Base-by-base conservation (phyloP, 169 alveolate species). In the Neospora caninum region DNA sequence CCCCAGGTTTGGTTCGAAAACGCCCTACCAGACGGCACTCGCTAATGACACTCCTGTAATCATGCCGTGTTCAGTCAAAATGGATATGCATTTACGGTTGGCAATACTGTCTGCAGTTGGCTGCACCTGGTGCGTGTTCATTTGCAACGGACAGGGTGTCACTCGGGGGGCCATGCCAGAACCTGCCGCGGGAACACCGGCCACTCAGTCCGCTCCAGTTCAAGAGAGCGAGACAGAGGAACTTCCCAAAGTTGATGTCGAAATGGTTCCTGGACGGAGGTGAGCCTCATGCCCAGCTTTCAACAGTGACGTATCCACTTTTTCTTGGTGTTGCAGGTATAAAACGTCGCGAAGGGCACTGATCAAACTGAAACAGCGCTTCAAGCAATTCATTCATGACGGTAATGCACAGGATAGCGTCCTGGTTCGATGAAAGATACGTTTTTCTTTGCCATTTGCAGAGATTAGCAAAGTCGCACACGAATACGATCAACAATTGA, bases 381-480 rank as follows among this genome's bases (percentile, higher is more conserved):
- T 82, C 89, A 82, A 82, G 7, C 89, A 82, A 36, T 82, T 82
- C 67, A 82, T 82, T 22, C 89, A 82, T 31, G 38, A 41, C 7
- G 89, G 89, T 82, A 41, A 49, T 18, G 41, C 70, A 25, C 20
- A 0, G 27, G 4, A 36, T 10, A 6, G 89, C 4, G 25, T 64
- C 25, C 34, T 27, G 78, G 36, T 29, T 0, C 2, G 31, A 20
- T 29, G 78, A n/a, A 20, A 7, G 36, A n/a, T 29, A 64, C 78
- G 4, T 45, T 58, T 20, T 64, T 64, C 34, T 0, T 27, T 0
- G 0, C 38, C 9, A n/a, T 10, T 31, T 82, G 25, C 69, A 82
- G 89, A 82, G 41, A 82, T 82, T 31, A 39, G 89, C 67, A 82
- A 82, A n/a, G 89, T 45, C 39, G 89, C 89, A 25, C 89, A 82